Conservation (phyloP, 441 rosid species). For the Adansonia madagascariensis region DNA sequence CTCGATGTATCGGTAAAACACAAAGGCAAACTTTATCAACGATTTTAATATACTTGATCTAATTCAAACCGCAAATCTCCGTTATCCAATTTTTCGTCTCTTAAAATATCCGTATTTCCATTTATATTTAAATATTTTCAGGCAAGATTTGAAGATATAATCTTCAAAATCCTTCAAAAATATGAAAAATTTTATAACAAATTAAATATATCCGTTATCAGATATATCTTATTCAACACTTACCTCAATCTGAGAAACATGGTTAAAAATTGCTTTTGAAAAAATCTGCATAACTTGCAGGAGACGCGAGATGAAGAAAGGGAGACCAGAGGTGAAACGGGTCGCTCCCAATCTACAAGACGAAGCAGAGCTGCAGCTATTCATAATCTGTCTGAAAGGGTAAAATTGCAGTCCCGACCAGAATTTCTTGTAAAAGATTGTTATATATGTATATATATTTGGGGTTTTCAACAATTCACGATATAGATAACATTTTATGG, state of each 20-base stretch:
- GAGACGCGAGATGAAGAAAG: conserved; percentile 40
- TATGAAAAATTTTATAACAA: too few species aligned
- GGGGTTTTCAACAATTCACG: not conserved
- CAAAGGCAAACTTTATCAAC: conserved; percentile 20
- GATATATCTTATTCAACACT: too few species aligned
- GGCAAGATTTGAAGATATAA: too few species aligned
- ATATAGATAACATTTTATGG: not conserved
- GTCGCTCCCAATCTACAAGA: conserved; percentile 56
- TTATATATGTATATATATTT: not conserved
- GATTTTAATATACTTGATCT: not conserved
- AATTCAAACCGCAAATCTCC: not conserved
- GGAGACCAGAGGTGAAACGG: conserved; percentile 41
- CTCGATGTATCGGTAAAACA: conserved; percentile 46
- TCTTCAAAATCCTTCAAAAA: too few species aligned
- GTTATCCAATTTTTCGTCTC: too few species aligned
- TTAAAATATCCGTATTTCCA: too few species aligned
- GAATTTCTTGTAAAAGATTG: not conserved
- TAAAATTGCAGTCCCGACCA: conserved; percentile 30
- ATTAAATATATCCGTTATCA: too few species aligned
- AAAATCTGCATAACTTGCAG: not conserved
- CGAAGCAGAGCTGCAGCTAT: conserved; percentile 86
- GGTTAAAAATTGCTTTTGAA: not conserved
- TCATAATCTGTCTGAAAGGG: conserved; percentile 96
- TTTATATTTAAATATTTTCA: too few species aligned
- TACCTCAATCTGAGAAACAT: too few species aligned